These are phyloP conservation scores for Botryosphaeria agaves DNA, from an alignment of 2,329 filamentous ascomycete genomes.

Conservation along the genomic window DNA sequence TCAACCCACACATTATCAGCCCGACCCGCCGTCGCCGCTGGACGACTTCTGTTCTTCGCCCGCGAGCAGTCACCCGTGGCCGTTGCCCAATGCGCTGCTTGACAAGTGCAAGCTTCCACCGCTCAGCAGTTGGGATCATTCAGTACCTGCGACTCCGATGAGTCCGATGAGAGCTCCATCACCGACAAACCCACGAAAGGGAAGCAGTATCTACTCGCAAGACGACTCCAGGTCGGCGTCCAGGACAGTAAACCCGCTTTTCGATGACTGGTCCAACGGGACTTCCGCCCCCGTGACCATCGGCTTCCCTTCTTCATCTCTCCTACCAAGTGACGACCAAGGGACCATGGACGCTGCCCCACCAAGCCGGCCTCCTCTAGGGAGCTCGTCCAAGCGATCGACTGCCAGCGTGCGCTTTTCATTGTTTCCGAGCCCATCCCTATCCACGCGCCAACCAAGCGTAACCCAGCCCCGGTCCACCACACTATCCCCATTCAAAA, in stretches of 20 bases:
- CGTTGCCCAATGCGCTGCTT: background rate
- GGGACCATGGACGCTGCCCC: background rate
- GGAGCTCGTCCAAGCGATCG: slow-evolving; percentile 3
- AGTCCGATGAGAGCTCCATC: no score
- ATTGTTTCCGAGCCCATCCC: background rate
- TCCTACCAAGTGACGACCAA: no score
- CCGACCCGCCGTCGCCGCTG: background rate
- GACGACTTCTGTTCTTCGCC: background rate
- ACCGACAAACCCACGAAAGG: no score
- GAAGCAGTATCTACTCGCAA: no score
- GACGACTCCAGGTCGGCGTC: no score
- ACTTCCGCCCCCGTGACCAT: slow-evolving; percentile 16
- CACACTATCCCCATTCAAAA: slow-evolving; percentile 19
- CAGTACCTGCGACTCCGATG: no score
- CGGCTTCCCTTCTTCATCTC: slow-evolving; percentile 11
- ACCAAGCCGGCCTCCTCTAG: slow-evolving; percentile 2
- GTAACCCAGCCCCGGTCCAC: no score
- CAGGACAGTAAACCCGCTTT: no score
- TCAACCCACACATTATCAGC: background rate
- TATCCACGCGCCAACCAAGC: no score
- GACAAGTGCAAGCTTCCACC: background rate
- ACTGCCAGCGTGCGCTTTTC: slow-evolving; percentile 1
- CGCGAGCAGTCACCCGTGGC: background rate
- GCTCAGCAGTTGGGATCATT: background rate
- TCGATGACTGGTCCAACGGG: slow-evolving; percentile 14